phyloP scores from a whole-genome alignment of 768 basidiomycete species.

The Tephrocybe rancida region DNA sequence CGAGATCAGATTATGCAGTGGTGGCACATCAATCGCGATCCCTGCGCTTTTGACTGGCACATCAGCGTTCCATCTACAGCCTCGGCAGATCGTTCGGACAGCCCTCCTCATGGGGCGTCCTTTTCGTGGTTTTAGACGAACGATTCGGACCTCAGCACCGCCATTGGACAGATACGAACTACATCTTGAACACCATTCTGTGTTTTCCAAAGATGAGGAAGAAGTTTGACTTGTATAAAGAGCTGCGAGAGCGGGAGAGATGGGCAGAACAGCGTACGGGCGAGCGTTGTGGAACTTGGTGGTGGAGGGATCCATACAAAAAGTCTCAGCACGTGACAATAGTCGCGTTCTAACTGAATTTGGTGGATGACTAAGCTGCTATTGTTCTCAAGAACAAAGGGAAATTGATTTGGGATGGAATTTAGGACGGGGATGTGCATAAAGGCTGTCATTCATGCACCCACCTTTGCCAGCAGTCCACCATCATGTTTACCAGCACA shows the following conservation, averaged over 20 bases:
- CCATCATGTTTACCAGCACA: slow-evolving; percentile 26
- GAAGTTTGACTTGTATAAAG: slow-evolving; percentile 52
- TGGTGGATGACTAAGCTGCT: slow-evolving; percentile 8
- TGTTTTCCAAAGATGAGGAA: slow-evolving; percentile 23
- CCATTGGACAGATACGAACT: slow-evolving; percentile 49
- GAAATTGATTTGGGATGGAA: slow-evolving; percentile 5
- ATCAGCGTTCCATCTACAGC: slow-evolving; percentile 28
- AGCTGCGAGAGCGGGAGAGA: slow-evolving; percentile 64
- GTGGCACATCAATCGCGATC: neutral
- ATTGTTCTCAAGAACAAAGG: slow-evolving; percentile 24
- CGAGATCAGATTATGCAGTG: neutral
- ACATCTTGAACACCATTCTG: slow-evolving; percentile 50
- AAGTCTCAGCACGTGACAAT: slow-evolving; percentile 11
- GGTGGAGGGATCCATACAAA: slow-evolving; percentile 31
- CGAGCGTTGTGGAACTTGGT: slow-evolving; percentile 49
- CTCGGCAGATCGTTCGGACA: slow-evolving; percentile 29
- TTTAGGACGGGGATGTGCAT: neutral
- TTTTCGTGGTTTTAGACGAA: slow-evolving; percentile 29
- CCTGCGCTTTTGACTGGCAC: slow-evolving; percentile 18
- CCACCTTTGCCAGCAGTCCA: slow-evolving; percentile 9
- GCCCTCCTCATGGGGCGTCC: slow-evolving; percentile 18
- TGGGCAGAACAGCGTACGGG: slow-evolving; percentile 47
- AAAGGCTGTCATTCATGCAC: slow-evolving; percentile 10
- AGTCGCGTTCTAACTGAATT: slow-evolving; percentile 1
- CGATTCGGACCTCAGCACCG: slow-evolving; percentile 35